Conservation (phyloP, 106 monocot species). For the Agapanthus africanus region DNA sequence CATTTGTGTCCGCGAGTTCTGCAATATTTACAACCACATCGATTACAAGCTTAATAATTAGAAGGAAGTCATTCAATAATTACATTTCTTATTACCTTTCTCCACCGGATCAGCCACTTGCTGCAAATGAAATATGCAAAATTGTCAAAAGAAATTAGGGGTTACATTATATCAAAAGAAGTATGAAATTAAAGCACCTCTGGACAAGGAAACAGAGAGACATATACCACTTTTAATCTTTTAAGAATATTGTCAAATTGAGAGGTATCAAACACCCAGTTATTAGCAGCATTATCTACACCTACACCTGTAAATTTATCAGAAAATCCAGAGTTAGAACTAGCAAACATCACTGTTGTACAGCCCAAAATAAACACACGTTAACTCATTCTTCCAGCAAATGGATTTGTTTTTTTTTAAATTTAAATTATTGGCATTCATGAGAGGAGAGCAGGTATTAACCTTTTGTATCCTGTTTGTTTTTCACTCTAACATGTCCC, state of each 20-base stretch:
- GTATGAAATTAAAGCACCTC: not conserved
- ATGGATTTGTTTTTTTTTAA: not conserved
- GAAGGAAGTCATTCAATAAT: not conserved
- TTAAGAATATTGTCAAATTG: slow-evolving; percentile 96
- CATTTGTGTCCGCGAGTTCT: slow-evolving; percentile 22
- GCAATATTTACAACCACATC: not conserved
- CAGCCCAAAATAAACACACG: not conserved
- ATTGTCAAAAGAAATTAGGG: not conserved
- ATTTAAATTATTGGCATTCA: not conserved
- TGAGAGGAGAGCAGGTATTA: not conserved
- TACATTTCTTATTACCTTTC: slow-evolving; percentile 36
- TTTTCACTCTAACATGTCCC: slow-evolving; percentile 86
- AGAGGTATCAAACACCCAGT: slow-evolving; percentile 89
- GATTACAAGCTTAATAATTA: slow-evolving; percentile 10
- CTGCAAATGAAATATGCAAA: slow-evolving; percentile 22
- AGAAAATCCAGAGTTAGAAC: not conserved
- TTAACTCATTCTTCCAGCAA: not conserved
- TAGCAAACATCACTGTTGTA: too few species aligned
- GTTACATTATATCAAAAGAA: not conserved
- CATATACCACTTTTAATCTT: slow-evolving; percentile 81
- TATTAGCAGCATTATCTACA: slow-evolving; percentile 55
- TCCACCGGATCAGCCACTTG: slow-evolving; percentile 54
- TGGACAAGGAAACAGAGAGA: not conserved
- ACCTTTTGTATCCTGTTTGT: slow-evolving; percentile 95
- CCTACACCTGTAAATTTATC: slow-evolving; percentile 51